These are phyloP conservation scores for Silene noctiflora DNA, from an alignment of 179 eudicot genomes.

Conservation along the genomic window DNA sequence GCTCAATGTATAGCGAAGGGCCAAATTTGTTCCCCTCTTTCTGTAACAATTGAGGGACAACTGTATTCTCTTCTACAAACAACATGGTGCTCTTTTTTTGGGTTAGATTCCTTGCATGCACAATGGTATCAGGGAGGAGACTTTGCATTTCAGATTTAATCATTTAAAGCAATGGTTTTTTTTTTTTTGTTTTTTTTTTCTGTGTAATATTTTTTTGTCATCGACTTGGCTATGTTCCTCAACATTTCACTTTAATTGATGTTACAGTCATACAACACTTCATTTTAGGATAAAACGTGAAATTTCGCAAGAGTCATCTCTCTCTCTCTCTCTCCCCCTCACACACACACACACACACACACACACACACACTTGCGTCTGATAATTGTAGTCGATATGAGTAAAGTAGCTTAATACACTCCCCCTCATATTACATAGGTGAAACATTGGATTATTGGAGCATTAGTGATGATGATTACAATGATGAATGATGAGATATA, in stretches of 20 bases:
- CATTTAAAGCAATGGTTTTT: neutral
- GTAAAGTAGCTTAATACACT: no score
- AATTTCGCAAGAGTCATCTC: no score
- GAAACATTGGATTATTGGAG: no score
- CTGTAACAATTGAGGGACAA: conserved; percentile 31
- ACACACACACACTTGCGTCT: no score
- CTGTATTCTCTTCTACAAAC: conserved; percentile 22
- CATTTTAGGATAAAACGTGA: no score
- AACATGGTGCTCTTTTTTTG: conserved; percentile 25
- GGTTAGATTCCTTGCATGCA: conserved; percentile 24
- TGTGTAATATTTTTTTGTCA: neutral
- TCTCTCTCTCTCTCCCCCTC: no score
- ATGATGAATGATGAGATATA: neutral
- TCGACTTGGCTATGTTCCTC: neutral
- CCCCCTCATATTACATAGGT: no score
- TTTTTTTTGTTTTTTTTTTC: neutral
- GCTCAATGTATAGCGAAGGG: conserved; percentile 34
- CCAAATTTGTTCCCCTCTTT: conserved; percentile 23
- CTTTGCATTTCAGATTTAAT: conserved; percentile 4
- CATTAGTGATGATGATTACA: neutral
- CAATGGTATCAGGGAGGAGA: conserved; percentile 7
- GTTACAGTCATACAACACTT: neutral
- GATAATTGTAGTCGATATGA: no score
- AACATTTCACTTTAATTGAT: neutral
- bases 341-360: no score